Base-by-base conservation (phyloP, 805 yeast genomes). In the Metschnikowia shivogae region DNA sequence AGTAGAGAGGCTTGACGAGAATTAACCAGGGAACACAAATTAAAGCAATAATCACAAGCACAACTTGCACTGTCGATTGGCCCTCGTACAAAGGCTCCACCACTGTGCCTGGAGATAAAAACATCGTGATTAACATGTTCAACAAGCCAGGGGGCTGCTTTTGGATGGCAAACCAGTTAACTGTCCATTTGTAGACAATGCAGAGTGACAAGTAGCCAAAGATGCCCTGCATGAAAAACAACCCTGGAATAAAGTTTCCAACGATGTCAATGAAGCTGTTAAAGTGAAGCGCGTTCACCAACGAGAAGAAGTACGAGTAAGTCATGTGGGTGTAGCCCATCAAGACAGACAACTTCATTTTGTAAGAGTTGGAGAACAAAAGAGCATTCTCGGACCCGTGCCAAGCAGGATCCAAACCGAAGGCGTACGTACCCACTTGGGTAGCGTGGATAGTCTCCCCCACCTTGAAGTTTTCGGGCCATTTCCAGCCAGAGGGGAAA, bases 321-420 rank as follows among this genome's bases (percentile, higher is more conserved):
- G 90, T 70, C 99, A 93, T 93, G 69, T 93, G 99, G 38, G 78
- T 67, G 67, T 84, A 92, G 4, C 99, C 99, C 90, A 93, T 85
- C 54, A 93, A 74, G 46, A 93, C 84, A 2, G 98, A 89, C 49
- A 93, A 74, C 66, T 93, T 93, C 99, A 93, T 93, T 74, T 93
- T 93, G 72, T 88, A 93, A 2, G 98, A 90, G 71, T 93, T 93
- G 41, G 96, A 80, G 68, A 93, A 93, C 47, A 95, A 68, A 57
- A 93, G 74, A 42, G 84, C 82, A 69, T 93, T 93, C 56, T 93
- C 99, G 34, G 98, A 78, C 13, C 97, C 97, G 65, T 93, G 99
- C 99, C 99, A 93, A 9, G 84, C 86, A 52, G 84, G 86, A 67
- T 93, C 99, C 42, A 93, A 67, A 42, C 99, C 99, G 61, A 93